A percentile compares a stretch with the other conserved stretches of the same genome.
Evolutionary conservation across 2,329 filamentous ascomycete species (phyloP).

Genomic region (Colletotrichum higginsianum): DNA sequence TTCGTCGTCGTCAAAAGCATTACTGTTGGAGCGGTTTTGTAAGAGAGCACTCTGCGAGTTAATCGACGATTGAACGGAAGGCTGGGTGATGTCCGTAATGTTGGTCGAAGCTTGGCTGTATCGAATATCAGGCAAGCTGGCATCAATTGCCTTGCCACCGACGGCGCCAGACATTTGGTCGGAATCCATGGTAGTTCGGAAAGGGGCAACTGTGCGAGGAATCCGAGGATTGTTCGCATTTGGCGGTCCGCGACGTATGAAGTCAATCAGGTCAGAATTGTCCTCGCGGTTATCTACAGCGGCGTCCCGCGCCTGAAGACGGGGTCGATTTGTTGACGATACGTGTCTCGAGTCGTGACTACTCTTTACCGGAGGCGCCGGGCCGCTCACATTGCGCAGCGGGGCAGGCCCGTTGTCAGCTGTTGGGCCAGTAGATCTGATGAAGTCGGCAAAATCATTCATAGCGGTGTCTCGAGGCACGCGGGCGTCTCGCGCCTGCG

Average conservation of each 20-base stretch:
- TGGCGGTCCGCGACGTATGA: slow-evolving; percentile 90
- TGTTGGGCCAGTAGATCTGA: slow-evolving; percentile 85
- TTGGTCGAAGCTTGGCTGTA: slow-evolving; percentile 71
- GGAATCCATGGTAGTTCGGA: slow-evolving; percentile 87
- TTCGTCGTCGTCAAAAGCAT: slow-evolving; percentile 64
- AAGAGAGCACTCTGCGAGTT: slow-evolving; percentile 83
- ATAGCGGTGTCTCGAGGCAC: slow-evolving; percentile 79
- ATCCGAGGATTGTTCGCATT: slow-evolving; percentile 77
- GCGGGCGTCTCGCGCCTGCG: slow-evolving; percentile 79
- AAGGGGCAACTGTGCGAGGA: slow-evolving; percentile 86
- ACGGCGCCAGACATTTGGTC: slow-evolving; percentile 76
- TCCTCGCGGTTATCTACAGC: slow-evolving; percentile 73
- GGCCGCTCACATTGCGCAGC: slow-evolving; percentile 53
- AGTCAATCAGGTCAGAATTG: slow-evolving; percentile 93
- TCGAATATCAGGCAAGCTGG: slow-evolving; percentile 69
- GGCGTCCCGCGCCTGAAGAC: slow-evolving; percentile 81
- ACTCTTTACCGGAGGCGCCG: slow-evolving; percentile 51
- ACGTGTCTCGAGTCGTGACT: slow-evolving; percentile 58
- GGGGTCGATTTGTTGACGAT: slow-evolving; percentile 60
- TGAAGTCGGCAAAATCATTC: slow-evolving; percentile 87
- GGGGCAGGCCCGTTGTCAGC: slow-evolving; percentile 56
- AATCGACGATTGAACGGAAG: slow-evolving; percentile 73
- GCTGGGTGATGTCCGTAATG: slow-evolving; percentile 70
- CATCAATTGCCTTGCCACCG: slow-evolving; percentile 71
- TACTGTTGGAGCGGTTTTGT: slow-evolving; percentile 55